phyloP scores from a whole-genome alignment of 2,329 filamentous ascomycete genomes.

The Colletotrichum sansevieriae region DNA sequence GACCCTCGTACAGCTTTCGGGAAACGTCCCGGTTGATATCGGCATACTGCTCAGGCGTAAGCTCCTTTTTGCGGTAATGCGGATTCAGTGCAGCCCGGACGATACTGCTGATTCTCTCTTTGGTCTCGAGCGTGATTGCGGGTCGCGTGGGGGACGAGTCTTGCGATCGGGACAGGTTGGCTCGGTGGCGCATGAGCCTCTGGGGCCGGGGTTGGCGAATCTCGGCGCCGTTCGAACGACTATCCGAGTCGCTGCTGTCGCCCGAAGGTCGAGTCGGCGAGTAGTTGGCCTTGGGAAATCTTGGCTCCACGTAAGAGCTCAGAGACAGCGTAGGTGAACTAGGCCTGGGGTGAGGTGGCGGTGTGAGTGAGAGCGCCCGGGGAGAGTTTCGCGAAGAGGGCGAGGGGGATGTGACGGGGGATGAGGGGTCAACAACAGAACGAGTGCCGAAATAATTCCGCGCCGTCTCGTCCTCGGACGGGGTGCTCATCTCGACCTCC shows the following conservation, averaged over 20 bases:
- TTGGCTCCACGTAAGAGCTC: conserved; percentile 79
- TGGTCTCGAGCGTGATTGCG: conserved; percentile 81
- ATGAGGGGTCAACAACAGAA: conserved; percentile 59
- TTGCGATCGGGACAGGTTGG: conserved; percentile 60
- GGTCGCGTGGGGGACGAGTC: conserved; percentile 78
- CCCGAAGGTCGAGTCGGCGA: conserved; percentile 67
- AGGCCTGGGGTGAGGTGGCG: conserved; percentile 75
- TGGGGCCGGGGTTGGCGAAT: conserved; percentile 66
- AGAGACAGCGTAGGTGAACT: conserved; percentile 75
- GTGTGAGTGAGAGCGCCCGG: conserved; percentile 75
- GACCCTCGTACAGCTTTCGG: conserved; percentile 84
- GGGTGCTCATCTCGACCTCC: conserved; percentile 81
- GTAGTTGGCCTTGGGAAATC: conserved; percentile 81
- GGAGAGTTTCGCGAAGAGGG: conserved; percentile 76
- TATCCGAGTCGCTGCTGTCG: conserved; percentile 62
- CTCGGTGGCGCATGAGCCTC: conserved; percentile 58
- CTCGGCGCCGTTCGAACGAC: conserved; percentile 55
- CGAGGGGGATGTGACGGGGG: conserved; percentile 75
- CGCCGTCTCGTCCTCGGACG: conserved; percentile 69
- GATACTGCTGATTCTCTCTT: conserved; percentile 89
- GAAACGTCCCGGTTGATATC: conserved; percentile 92
- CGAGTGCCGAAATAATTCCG: conserved; percentile 53
- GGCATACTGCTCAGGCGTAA: conserved; percentile 92
- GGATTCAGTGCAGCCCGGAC: conserved; percentile 87
- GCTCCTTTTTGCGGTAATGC: conserved; percentile 78